These are phyloP conservation scores for Pythium phragmiticola DNA, from an alignment of 352 stramenopile genomes.

Conservation along the genomic window DNA sequence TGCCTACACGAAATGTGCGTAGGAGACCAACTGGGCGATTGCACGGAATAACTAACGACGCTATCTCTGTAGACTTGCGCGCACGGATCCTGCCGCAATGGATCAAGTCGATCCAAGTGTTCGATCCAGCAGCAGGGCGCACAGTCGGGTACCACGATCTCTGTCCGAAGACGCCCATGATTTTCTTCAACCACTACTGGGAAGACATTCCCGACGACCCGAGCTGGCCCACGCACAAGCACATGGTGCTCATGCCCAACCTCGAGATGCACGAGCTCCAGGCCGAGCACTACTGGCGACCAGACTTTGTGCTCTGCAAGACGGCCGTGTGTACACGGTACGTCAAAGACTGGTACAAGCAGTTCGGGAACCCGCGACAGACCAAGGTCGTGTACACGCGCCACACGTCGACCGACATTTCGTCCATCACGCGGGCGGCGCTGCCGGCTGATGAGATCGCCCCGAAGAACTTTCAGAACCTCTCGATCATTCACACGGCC, in stretches of 20 bases:
- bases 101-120: constrained; percentile 29
- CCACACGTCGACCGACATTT: constrained; percentile 57
- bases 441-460: constrained; percentile 1
- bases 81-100: constrained; percentile 35
- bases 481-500: constrained; percentile 49
- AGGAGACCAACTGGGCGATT: too few relatives aligned
- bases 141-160: constrained; percentile 39
- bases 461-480: constrained; percentile 38
- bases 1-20: constrained; percentile 61
- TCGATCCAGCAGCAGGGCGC: background rate
- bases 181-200: constrained; percentile 47
- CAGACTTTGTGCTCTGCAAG: constrained; percentile 63
- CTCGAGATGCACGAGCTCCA: constrained; percentile 56
- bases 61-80: constrained; percentile 12
- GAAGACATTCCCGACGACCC: constrained; percentile 16
- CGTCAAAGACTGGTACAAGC: constrained; percentile 47
- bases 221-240: constrained; percentile 29
- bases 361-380: constrained; percentile 55
- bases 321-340: constrained; percentile 42
- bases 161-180: constrained; percentile 30
- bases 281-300: constrained; percentile 42
- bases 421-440: constrained; percentile 16
- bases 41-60: background rate
- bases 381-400: constrained; percentile 54
- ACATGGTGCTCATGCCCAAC: constrained; percentile 33